A percentile compares a stretch with the other conserved stretches of the same genome.
These are phyloP conservation scores for Suhomyces ambrosiae DNA, from an alignment of 1,139 yeast species.

Conservation along the genomic window DNA sequence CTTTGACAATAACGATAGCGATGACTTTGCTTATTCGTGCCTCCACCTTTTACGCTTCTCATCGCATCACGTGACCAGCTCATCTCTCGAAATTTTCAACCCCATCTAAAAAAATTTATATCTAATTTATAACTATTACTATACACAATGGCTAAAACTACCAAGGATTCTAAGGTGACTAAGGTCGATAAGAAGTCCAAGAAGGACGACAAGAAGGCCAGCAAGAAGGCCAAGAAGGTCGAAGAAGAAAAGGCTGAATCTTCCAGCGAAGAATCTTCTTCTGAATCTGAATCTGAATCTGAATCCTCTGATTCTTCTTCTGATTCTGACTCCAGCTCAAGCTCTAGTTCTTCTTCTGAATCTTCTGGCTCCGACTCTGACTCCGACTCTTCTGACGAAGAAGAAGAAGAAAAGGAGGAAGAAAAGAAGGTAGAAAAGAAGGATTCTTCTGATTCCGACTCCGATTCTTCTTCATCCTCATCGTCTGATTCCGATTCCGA, in stretches of 20 bases:
- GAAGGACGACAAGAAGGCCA: constrained; percentile 31
- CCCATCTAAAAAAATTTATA: constrained; percentile 9
- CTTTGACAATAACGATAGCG: too few species aligned
- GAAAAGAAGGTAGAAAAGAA: constrained; percentile 17
- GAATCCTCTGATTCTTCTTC: constrained; percentile 18
- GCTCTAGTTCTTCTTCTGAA: neutral
- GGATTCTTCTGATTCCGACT: constrained; percentile 19
- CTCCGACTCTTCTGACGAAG: constrained; percentile 18
- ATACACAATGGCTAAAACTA: constrained; percentile 32
- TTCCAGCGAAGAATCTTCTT: constrained; percentile 17
- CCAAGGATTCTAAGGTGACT: constrained; percentile 21
- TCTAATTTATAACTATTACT: constrained; percentile 2
- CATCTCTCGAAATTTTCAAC: constrained; percentile 9
- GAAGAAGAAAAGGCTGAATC: constrained; percentile 28
- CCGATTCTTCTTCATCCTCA: constrained; percentile 22
- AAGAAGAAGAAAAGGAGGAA: constrained; percentile 10
- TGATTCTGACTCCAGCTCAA: constrained; percentile 1
- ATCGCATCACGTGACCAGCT: constrained; percentile 11
- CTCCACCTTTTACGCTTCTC: constrained; percentile 7
- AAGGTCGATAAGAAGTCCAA: constrained; percentile 27
- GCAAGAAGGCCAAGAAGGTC: constrained; percentile 29
- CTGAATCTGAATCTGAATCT: constrained; percentile 14
- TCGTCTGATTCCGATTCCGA: constrained; percentile 32
- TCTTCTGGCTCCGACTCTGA: constrained; percentile 22
- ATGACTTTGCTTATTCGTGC: too few species aligned